phyloP scores from a whole-genome alignment of 805 yeast genomes.

The Candida railenensis region DNA sequence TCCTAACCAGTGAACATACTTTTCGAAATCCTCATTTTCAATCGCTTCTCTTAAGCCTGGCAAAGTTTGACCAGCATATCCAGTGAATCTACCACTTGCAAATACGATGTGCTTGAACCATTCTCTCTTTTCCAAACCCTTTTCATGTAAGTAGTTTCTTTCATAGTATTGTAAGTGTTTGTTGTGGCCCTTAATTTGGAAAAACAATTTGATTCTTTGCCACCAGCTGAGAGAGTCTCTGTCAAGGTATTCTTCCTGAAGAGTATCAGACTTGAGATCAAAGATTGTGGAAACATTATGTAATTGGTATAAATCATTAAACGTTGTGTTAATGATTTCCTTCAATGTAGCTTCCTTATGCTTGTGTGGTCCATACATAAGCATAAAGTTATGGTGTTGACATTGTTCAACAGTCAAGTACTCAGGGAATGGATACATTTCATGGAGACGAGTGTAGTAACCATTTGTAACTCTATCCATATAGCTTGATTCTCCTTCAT shows the following conservation, averaged over 20 bases:
- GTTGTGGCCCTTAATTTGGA: constrained; percentile 33
- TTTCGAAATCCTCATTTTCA: constrained; percentile 43
- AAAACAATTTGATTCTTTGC: constrained; percentile 32
- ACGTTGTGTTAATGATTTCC: constrained; percentile 22
- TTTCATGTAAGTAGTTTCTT: constrained; percentile 47
- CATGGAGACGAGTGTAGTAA: constrained; percentile 11
- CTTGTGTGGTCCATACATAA: constrained; percentile 7
- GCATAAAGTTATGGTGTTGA: constrained; percentile 9
- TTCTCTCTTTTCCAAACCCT: constrained; percentile 48
- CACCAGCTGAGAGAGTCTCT: constrained; percentile 33
- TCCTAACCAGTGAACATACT: constrained; percentile 44
- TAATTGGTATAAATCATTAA: constrained; percentile 19
- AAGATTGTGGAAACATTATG: constrained; percentile 22
- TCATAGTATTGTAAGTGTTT: constrained; percentile 47
- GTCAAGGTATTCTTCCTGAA: constrained; percentile 30
- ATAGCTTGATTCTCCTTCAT: constrained; percentile 14
- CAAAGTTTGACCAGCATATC: constrained; percentile 49
- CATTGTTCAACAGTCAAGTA: constrained; percentile 10
- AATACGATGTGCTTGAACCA: constrained; percentile 67
- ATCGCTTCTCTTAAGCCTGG: constrained; percentile 63
- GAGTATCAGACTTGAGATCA: constrained; percentile 24
- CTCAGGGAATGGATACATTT: constrained; percentile 19
- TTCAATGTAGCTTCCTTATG: constrained; percentile 20
- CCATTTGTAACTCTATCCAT: constrained; percentile 18
- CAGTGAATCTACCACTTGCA: constrained; percentile 57